phyloP scores from a whole-genome alignment of 1,139 yeast species.

The Eremothecium gossypii region DNA sequence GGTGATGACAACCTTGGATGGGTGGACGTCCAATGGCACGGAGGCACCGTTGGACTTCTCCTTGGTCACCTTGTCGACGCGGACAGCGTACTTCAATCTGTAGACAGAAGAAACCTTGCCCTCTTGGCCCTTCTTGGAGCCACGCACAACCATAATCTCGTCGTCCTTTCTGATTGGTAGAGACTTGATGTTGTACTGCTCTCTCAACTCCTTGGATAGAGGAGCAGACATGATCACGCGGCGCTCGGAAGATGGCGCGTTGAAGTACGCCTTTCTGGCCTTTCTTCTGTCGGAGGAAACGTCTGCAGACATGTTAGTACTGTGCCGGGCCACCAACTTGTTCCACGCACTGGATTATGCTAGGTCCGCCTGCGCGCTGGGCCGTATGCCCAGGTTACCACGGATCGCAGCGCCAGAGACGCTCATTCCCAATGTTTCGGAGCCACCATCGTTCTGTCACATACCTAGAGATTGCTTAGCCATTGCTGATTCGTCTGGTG shows the following conservation, averaged over 20 bases:
- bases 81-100: slow-evolving; percentile 97
- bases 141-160: slow-evolving; percentile 93
- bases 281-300: slow-evolving; percentile 99
- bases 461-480: slow-evolving; percentile 42
- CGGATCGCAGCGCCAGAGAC: background rate
- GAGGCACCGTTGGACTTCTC: slow-evolving; percentile 99
- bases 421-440: background rate
- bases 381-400: background rate
- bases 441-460: slow-evolving; percentile 14
- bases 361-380: background rate
- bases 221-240: slow-evolving; percentile 97
- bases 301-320: slow-evolving; percentile 41
- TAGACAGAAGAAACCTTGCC: slow-evolving; percentile 97
- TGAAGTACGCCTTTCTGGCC: slow-evolving; percentile 99
- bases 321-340: background rate
- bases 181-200: slow-evolving; percentile 91
- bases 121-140: slow-evolving; percentile 99
- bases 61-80: slow-evolving; percentile 94
- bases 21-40: slow-evolving; percentile 94
- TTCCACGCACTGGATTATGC: background rate
- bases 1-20: slow-evolving; percentile 98
- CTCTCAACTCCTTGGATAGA: slow-evolving; percentile 97
- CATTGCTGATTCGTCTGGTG: slow-evolving; percentile 24
- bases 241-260: slow-evolving; percentile 94
- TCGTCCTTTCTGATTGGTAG: slow-evolving; percentile 98